phyloP scores from a whole-genome alignment of 1,139 yeast genomes.

The Blastobotrys aristatus region DNA sequence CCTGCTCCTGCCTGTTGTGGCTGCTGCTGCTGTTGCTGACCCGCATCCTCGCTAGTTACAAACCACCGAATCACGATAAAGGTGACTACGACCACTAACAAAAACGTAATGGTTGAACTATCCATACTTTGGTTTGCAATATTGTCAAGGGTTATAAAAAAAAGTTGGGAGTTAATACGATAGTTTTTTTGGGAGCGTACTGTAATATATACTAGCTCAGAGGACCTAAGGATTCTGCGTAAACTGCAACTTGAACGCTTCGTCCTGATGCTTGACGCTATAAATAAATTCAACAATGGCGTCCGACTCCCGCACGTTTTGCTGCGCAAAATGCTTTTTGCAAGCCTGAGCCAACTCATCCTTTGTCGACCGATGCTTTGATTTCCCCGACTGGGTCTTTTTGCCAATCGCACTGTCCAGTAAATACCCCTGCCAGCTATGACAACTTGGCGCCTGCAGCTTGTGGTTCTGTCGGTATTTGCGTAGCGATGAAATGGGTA shows the following conservation, averaged over 20 bases:
- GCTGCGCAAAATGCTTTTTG: slow-evolving; percentile 57
- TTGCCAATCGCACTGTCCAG: slow-evolving; percentile 61
- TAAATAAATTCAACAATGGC: slow-evolving; percentile 73
- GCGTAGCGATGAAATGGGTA: slow-evolving; percentile 51
- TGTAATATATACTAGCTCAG: background rate
- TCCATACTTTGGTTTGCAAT: slow-evolving; percentile 6
- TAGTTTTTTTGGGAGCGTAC: background rate
- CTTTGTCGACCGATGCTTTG: slow-evolving; percentile 45
- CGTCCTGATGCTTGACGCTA: slow-evolving; percentile 58
- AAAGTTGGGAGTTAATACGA: background rate
- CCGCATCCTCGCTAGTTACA: slow-evolving; percentile 44
- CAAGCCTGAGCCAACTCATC: slow-evolving; percentile 51
- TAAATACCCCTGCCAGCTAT: slow-evolving; percentile 56
- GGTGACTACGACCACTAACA: slow-evolving; percentile 46
- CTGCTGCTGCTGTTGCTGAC: background rate
- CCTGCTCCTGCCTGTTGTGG: slow-evolving; percentile 4
- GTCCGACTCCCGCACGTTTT: slow-evolving; percentile 70
- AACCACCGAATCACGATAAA: slow-evolving; percentile 59
- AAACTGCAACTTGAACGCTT: slow-evolving; percentile 36
- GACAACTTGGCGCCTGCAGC: slow-evolving; percentile 42
- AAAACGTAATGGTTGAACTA: slow-evolving; percentile 30
- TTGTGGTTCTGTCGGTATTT: slow-evolving; percentile 52
- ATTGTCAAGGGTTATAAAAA: too few species aligned
- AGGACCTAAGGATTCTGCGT: background rate
- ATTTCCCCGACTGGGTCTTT: slow-evolving; percentile 48